Conservation (phyloP, 176 grass and related monocot species). For the Paspalum notatum region DNA sequence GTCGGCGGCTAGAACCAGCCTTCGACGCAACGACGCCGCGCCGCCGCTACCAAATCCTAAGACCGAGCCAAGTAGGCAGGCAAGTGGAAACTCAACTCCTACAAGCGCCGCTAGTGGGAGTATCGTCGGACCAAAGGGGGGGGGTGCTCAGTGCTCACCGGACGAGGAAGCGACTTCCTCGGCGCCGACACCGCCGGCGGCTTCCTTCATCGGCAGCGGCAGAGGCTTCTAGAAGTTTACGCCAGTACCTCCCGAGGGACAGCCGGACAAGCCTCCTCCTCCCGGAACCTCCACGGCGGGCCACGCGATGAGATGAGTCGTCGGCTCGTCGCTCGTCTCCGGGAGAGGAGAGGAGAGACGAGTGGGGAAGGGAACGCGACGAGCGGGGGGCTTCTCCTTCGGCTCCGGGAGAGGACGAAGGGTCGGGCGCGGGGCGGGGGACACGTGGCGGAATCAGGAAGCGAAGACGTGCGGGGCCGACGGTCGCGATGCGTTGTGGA, state of each 20-base stretch:
- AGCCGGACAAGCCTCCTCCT: neutral
- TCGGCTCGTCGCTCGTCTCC: neutral
- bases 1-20: neutral
- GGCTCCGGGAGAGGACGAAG: neutral
- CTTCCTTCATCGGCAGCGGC: constrained; percentile 42
- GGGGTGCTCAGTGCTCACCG: constrained; percentile 46
- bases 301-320: constrained; percentile 2
- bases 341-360: neutral
- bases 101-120: neutral
- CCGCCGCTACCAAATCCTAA: neutral
- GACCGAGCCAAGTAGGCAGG: neutral
- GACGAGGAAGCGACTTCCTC: constrained; percentile 38
- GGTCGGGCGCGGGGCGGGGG: neutral
- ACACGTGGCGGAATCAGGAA: neutral
- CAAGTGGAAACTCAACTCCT: neutral
- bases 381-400: too few relatives aligned
- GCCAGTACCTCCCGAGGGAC: neutral
- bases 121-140: neutral
- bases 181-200: constrained; percentile 12
- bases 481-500: neutral
- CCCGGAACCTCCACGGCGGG: neutral
- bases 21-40: neutral
- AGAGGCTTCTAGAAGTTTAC: neutral
- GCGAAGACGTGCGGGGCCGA: too few relatives aligned
- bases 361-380: too few relatives aligned